Base-by-base conservation (phyloP, 2,329 filamentous ascomycete species). In the Dothideomycetes sp. region DNA sequence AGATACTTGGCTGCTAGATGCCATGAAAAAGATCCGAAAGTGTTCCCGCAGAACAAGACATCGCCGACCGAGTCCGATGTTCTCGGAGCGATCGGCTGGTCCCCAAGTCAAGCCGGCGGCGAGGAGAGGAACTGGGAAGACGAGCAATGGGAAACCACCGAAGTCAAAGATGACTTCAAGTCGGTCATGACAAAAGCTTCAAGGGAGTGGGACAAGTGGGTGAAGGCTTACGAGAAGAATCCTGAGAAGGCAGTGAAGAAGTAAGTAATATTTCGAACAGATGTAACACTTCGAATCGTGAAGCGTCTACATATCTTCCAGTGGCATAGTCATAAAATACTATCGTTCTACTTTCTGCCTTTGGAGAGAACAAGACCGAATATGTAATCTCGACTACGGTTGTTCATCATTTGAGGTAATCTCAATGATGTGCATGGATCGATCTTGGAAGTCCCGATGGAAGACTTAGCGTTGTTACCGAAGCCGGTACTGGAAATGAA, bases 41-140 rank as follows among this genome's bases (percentile, higher is more conserved):
- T 61, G 14, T 66, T 66, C 37, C 54, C 56, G 1, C 38, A 44
- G 10, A 47, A 47, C 16, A 52, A 49, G 7, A 45, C 52, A 8
- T 44, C 53, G 3, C 60, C 59, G 2, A 60, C 56, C 2, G 63
- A 66, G 45, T 58, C 48, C 7, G 54, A 64, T 10, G 56, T 64
- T 4, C 46, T 68, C 12, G 53, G 63, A 22, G 62, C 63, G 0
- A 64, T 68, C 32, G 65, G 63, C 0, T 68, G 65, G 64, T 49
- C 48, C 4, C 61, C 64, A 2, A 59, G 51, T 37, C 48, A 52
- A 22, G 49, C 52, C n/a, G 49, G 44, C 31, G 55, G 46, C 5
- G 49, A 37, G 46, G 56, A 47, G 30, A 55, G 43, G 48, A 65
- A 59, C 38, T 66, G 53, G 62, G 63, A 67, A 44, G 64, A 68